Percentiles rank a stretch among this genome's conserved stretches.
These are phyloP conservation scores for Onygenales sp. DNA, from an alignment of 2,329 filamentous ascomycete genomes.

Conservation along the genomic window DNA sequence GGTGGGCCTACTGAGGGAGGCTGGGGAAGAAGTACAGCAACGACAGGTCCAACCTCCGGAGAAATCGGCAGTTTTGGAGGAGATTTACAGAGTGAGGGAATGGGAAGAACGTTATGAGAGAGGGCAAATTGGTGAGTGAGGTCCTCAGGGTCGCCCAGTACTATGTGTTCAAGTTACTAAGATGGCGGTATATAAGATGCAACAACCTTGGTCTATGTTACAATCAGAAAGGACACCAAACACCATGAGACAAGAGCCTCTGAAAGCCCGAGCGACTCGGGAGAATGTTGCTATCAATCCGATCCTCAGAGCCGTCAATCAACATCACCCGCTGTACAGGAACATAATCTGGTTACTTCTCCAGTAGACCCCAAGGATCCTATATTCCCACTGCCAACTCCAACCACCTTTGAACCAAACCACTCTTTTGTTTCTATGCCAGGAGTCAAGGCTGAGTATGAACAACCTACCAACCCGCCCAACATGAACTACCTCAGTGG, in stretches of 20 bases:
- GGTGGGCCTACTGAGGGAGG: constrained; percentile 29
- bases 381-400: constrained; percentile 20
- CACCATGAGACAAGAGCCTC: constrained; percentile 12
- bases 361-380: constrained; percentile 11
- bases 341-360: constrained; percentile 17
- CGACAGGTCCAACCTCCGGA: constrained; percentile 26
- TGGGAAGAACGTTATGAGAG: constrained; percentile 32
- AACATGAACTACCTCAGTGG: constrained; percentile 16
- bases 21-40: constrained; percentile 28
- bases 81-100: constrained; percentile 31
- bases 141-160: neutral
- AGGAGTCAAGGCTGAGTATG: constrained; percentile 17
- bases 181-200: constrained; percentile 17
- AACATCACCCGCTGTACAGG: constrained; percentile 16
- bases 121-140: constrained; percentile 30
- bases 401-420: constrained; percentile 15
- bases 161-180: neutral
- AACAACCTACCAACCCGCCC: constrained; percentile 20
- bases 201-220: constrained; percentile 27
- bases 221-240: too few species aligned
- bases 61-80: constrained; percentile 29
- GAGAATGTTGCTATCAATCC: too few species aligned
- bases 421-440: constrained; percentile 8
- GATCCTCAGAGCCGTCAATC: too few species aligned
- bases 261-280: constrained; percentile 10